Conservation (phyloP, 306 rosid genomes). For the Fagus sylvatica region DNA sequence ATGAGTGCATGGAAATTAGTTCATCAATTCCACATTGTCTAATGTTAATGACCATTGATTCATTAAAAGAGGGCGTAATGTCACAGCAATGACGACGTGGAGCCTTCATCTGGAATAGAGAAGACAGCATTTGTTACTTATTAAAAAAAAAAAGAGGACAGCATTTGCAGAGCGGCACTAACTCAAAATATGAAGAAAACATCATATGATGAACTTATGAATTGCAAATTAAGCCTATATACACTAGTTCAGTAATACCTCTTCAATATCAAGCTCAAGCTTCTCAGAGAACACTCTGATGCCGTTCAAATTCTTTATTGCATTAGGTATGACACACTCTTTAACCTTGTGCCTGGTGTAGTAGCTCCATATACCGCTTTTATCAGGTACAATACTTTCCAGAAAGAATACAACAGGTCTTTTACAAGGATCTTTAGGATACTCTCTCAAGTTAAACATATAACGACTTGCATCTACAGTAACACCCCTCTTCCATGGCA, state of each 20-base stretch:
- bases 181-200: conserved; percentile 27
- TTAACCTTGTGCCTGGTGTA: conserved; percentile 47
- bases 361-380: conserved; percentile 51
- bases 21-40: conserved; percentile 52
- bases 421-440: conserved; percentile 72
- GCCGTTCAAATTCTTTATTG: conserved; percentile 37
- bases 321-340: conserved; percentile 46
- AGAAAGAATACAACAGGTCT: conserved; percentile 60
- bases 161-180: conserved; percentile 7
- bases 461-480: conserved; percentile 45
- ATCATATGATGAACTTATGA: neutral
- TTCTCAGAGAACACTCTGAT: conserved; percentile 59
- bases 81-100: conserved; percentile 78
- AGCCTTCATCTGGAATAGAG: conserved; percentile 66
- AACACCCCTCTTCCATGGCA: conserved; percentile 72
- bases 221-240: neutral
- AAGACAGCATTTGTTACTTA: neutral
- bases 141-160: neutral
- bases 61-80: conserved; percentile 41
- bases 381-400: conserved; percentile 44
- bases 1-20: conserved; percentile 59
- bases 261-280: conserved; percentile 57
- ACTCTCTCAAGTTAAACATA: conserved; percentile 62
- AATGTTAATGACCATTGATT: conserved; percentile 49
- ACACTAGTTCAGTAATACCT: conserved; percentile 45